phyloP scores from a whole-genome alignment of 1,284 basidiomycete species.

The Tilletia setariae region DNA sequence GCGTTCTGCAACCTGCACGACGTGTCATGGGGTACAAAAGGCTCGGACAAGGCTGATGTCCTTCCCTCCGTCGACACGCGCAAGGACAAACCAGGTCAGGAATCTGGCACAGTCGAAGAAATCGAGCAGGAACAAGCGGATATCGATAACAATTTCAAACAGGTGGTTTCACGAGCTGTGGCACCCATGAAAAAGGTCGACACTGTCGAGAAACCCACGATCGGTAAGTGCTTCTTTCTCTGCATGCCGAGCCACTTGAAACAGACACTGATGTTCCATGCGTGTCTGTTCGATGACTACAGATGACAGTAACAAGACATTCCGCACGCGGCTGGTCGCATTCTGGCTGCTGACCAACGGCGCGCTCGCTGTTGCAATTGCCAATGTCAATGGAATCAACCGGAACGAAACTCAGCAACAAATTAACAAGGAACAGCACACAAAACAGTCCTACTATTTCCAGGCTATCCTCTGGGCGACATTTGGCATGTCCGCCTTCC shows the following conservation, averaged over 20 bases:
- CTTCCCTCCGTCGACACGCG: slow-evolving; percentile 81
- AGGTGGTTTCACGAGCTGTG: slow-evolving; percentile 86
- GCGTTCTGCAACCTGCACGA: slow-evolving; percentile 70
- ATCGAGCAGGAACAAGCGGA: slow-evolving; percentile 66
- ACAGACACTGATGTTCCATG: too few relatives aligned
- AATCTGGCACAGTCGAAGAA: slow-evolving; percentile 67
- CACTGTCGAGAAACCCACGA: slow-evolving; percentile 72
- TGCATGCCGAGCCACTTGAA: neutral
- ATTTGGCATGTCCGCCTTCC: slow-evolving; percentile 73
- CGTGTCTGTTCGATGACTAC: neutral
- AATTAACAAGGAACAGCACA: slow-evolving; percentile 56
- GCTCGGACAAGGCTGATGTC: slow-evolving; percentile 89
- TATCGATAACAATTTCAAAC: slow-evolving; percentile 87
- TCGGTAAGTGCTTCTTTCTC: slow-evolving; percentile 60
- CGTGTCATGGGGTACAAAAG: slow-evolving; percentile 88
- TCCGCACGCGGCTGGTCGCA: slow-evolving; percentile 53
- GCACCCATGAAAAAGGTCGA: slow-evolving; percentile 73
- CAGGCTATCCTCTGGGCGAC: slow-evolving; percentile 82
- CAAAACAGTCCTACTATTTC: slow-evolving; percentile 41
- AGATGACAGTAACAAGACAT: slow-evolving; percentile 55
- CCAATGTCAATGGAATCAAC: slow-evolving; percentile 74
- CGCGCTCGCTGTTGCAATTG: slow-evolving; percentile 73
- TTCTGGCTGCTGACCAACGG: slow-evolving; percentile 53
- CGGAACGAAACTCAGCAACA: slow-evolving; percentile 55
- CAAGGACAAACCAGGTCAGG: slow-evolving; percentile 65